Evolutionary conservation across 192 early-diverging fungal species (phyloP), one percentile per base, ranked within the genome.

Genomic region (Entophlyctis helioformis): DNA sequence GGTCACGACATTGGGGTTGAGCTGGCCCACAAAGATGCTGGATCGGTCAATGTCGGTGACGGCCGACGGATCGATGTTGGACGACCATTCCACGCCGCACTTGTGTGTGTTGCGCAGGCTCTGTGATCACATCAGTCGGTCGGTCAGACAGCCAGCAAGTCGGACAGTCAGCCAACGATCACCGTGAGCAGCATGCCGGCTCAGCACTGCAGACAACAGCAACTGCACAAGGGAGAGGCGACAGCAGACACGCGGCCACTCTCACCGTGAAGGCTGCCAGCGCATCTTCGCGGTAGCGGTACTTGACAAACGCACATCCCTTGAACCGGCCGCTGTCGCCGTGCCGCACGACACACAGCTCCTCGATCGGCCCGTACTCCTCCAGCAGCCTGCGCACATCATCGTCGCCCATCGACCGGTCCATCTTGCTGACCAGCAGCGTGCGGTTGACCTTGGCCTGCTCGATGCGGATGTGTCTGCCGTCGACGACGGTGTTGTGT

Each of bases 401-500:
- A 48, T 66, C 48, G 49, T 74, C 64, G 7, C 39, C 60, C 16
- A 69, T 54, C 7, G 53, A 36, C 15, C 51, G 43, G 35, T 42
- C 25, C 18, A 81, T 63, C 36, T 67, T 61, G 0, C 55, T 64
- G 21, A 84, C 48, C 53, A 77, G 81, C 6, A 87, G 49, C 5
- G 84, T 84, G 24, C 84, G 65, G 44, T 87, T 84, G 7, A 87
- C 84, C 49, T 76, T 54, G 10, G 84, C 84, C 34, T 78, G 74
- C 55, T 87, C 84, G 36, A 83, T 75, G 18, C 84, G 77, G 31
- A 87, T 80, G 39, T 67, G 67, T 49, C 84, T 53, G n/a, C 74
- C 73, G 48, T 81, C 60, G 18, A 87, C 16, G n/a, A 81, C 7
- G 3, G 77, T 77, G 38, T 79, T 77, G 44, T 78, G 78, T 0